Evolutionary conservation across 116 monocot genomes (phyloP).

Genomic region (Trichopus zeylanicus): DNA sequence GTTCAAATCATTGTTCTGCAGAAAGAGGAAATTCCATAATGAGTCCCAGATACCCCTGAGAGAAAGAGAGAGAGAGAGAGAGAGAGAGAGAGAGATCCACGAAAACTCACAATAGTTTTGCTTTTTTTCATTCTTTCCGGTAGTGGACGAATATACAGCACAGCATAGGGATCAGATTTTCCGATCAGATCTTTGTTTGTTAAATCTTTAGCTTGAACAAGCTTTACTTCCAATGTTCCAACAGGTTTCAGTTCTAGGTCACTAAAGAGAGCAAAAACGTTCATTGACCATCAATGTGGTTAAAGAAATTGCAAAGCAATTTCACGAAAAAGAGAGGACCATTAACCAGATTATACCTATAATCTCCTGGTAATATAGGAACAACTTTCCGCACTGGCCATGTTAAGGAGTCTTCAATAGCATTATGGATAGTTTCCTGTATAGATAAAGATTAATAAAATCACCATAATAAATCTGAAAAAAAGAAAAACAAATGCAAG

Average conservation of each 20-base stretch:
- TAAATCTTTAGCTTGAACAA: slow-evolving; percentile 76
- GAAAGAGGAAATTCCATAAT: slow-evolving; percentile 97
- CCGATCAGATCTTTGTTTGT: slow-evolving; percentile 94
- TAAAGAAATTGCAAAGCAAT: neutral
- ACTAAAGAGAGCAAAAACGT: slow-evolving; percentile 17
- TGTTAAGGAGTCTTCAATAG: too few species aligned
- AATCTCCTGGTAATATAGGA: too few species aligned
- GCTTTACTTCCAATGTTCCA: slow-evolving; percentile 87
- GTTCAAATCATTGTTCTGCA: too few species aligned
- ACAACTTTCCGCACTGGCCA: too few species aligned
- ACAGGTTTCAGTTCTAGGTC: too few species aligned
- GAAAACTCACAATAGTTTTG: slow-evolving; percentile 79
- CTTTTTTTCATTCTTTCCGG: slow-evolving; percentile 82
- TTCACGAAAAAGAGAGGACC: neutral
- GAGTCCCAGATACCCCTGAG: slow-evolving; percentile 79
- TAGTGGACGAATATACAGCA: too few species aligned
- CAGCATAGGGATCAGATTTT: too few species aligned
- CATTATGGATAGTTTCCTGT: too few species aligned
- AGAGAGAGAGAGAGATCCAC: too few species aligned
- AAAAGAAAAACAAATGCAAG: too few species aligned
- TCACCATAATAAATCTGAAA: neutral
- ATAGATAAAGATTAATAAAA: neutral
- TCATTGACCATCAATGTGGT: slow-evolving; percentile 4
- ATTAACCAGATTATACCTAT: slow-evolving; percentile 48
- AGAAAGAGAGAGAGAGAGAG: neutral